Evolutionary conservation across 805 yeast species (phyloP).

Genomic region (Wickerhamiella occidentalis): DNA sequence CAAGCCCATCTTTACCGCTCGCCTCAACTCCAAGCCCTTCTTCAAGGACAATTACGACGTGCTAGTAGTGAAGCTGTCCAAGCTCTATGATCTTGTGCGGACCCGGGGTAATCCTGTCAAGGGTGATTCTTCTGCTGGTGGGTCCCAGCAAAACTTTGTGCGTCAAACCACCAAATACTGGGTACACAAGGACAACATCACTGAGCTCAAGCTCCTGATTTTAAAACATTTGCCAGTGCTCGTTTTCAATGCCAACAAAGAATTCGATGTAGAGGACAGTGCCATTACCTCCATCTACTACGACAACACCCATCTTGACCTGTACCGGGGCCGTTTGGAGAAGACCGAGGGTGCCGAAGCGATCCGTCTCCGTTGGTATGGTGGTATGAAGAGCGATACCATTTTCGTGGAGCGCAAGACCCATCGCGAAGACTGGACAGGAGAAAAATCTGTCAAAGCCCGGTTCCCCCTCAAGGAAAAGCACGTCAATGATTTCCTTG

Average conservation of each 20-base stretch:
- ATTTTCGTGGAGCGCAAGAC: slow-evolving; percentile 95
- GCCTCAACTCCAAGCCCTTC: slow-evolving; percentile 88
- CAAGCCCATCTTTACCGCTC: slow-evolving; percentile 84
- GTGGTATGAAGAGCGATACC: slow-evolving; percentile 88
- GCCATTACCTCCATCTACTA: slow-evolving; percentile 96
- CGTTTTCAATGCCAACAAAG: slow-evolving; percentile 93
- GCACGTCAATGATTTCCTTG: slow-evolving; percentile 70
- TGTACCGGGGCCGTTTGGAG: slow-evolving; percentile 86
- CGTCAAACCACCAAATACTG: slow-evolving; percentile 98
- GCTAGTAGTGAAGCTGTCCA: slow-evolving; percentile 78
- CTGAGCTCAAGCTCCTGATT: slow-evolving; percentile 84
- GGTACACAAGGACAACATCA: slow-evolving; percentile 98
- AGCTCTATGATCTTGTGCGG: slow-evolving; percentile 80
- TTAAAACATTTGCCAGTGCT: slow-evolving; percentile 92
- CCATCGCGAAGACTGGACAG: slow-evolving; percentile 99
- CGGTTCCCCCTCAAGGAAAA: slow-evolving; percentile 87
- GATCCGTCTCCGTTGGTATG: slow-evolving; percentile 96
- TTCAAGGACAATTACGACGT: slow-evolving; percentile 90
- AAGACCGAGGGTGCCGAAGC: slow-evolving; percentile 99
- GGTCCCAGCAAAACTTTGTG: slow-evolving; percentile 92
- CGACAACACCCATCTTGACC: slow-evolving; percentile 78
- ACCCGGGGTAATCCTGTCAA: slow-evolving; percentile 91
- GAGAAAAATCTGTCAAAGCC: slow-evolving; percentile 98
- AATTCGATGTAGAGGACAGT: slow-evolving; percentile 85
- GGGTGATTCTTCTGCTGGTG: slow-evolving; percentile 98